Conservation (phyloP, 805 yeast genomes). For the Saccharomycopsis synnaedendra region DNA sequence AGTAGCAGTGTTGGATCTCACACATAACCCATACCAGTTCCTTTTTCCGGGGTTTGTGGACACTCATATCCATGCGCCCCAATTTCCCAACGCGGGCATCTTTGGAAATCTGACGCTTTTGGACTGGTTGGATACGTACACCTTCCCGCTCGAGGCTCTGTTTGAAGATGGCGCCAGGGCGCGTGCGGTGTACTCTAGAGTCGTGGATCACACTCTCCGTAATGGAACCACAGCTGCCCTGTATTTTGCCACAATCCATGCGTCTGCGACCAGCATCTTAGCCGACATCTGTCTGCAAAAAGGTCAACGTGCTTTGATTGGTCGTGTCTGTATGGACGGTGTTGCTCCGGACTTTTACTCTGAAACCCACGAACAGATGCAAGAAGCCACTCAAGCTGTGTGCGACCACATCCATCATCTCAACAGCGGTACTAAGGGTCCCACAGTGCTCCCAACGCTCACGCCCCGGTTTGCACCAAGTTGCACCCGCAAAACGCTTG, state of each 20-base stretch:
- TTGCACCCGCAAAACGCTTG: slow-evolving; percentile 55
- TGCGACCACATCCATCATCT: slow-evolving; percentile 39
- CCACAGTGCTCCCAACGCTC: slow-evolving; percentile 53
- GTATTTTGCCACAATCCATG: slow-evolving; percentile 83
- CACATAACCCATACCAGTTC: slow-evolving; percentile 35
- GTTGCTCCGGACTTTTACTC: slow-evolving; percentile 64
- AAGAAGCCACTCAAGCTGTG: slow-evolving; percentile 42
- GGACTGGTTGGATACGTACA: slow-evolving; percentile 82
- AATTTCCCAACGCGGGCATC: slow-evolving; percentile 71
- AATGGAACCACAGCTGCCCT: slow-evolving; percentile 90
- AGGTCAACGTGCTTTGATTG: slow-evolving; percentile 86
- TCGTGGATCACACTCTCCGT: slow-evolving; percentile 55
- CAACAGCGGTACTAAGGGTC: background rate
- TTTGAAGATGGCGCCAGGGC: slow-evolving; percentile 47
- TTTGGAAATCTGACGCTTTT: slow-evolving; percentile 77
- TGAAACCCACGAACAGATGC: slow-evolving; percentile 45
- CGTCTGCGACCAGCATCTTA: slow-evolving; percentile 60
- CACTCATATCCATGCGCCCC: slow-evolving; percentile 80
- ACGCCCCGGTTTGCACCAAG: slow-evolving; percentile 95
- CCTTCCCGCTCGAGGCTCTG: slow-evolving; percentile 80
- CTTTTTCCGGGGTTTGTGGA: slow-evolving; percentile 78
- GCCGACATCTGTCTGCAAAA: slow-evolving; percentile 54
- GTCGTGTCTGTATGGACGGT: slow-evolving; percentile 89
- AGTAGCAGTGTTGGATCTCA: slow-evolving; percentile 23
- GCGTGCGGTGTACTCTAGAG: slow-evolving; percentile 46